These are phyloP conservation scores for Pontederia crassipes DNA, from an alignment of 176 grass and related monocot species.

Conservation along the genomic window DNA sequence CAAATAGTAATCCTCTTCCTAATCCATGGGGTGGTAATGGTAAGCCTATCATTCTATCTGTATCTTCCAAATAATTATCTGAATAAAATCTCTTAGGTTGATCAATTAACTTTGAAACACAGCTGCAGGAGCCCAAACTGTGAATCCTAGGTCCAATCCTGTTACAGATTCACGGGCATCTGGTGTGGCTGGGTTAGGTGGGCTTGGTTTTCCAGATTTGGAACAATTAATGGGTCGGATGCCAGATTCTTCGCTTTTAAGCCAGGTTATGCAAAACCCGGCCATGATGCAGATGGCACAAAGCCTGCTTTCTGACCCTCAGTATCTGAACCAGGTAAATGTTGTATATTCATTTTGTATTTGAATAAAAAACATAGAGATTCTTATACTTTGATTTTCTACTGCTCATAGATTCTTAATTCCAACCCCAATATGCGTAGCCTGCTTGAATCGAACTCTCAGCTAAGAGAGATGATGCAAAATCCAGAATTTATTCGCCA, in stretches of 20 bases:
- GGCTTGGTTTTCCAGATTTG: slow-evolving; percentile 35
- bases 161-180: slow-evolving; percentile 26
- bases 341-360: neutral
- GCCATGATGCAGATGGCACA: slow-evolving; percentile 87
- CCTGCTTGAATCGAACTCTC: slow-evolving; percentile 69
- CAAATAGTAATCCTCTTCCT: slow-evolving; percentile 86
- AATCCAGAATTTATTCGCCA: slow-evolving; percentile 88
- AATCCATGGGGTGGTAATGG: slow-evolving; percentile 73
- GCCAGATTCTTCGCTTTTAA: slow-evolving; percentile 48
- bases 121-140: slow-evolving; percentile 50
- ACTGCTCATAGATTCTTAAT: neutral
- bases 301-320: slow-evolving; percentile 72
- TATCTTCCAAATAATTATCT: slow-evolving; percentile 5
- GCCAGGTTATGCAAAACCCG: slow-evolving; percentile 75
- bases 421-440: slow-evolving; percentile 25
- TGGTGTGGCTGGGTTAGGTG: slow-evolving; percentile 31
- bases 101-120: neutral
- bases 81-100: neutral
- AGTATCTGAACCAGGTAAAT: slow-evolving; percentile 67
- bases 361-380: neutral
- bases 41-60: slow-evolving; percentile 25
- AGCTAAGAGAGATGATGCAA: slow-evolving; percentile 82
- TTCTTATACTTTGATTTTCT: slow-evolving; percentile 19
- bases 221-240: slow-evolving; percentile 34
- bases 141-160: slow-evolving; percentile 24